These are phyloP conservation scores for Diaporthe velutina DNA, from an alignment of 2,329 filamentous ascomycete species.

Conservation along the genomic window DNA sequence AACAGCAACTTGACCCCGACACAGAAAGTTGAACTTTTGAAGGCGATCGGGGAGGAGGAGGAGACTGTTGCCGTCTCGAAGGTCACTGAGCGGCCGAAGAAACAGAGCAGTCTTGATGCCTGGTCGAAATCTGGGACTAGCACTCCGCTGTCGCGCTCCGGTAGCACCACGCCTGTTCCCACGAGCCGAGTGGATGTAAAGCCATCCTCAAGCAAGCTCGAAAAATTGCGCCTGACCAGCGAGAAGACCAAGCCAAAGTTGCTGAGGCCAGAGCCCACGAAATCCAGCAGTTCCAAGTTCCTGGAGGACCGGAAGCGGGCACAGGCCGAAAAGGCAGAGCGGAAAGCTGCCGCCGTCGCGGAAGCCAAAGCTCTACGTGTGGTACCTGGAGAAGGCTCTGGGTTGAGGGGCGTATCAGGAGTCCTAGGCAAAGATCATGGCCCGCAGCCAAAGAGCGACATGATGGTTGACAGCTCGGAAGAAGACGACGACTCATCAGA, in stretches of 20 bases:
- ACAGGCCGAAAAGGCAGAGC: constrained; percentile 79
- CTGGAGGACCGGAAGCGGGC: constrained; percentile 81
- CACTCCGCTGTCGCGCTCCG: constrained; percentile 41
- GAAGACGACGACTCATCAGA: constrained; percentile 77
- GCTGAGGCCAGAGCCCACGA: constrained; percentile 48
- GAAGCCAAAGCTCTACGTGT: constrained; percentile 73
- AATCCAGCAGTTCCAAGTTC: constrained; percentile 64
- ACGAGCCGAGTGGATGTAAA: constrained; percentile 27
- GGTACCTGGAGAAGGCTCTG: constrained; percentile 79
- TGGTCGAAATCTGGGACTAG: constrained; percentile 67
- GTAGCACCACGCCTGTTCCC: constrained; percentile 44
- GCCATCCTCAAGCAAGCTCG: constrained; percentile 38
- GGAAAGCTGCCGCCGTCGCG: constrained; percentile 79
- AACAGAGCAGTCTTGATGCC: constrained; percentile 71
- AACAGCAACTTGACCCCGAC: constrained; percentile 85
- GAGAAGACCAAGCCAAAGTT: constrained; percentile 52
- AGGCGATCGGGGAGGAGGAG: constrained; percentile 71
- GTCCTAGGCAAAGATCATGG: constrained; percentile 84
- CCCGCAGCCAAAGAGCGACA: constrained; percentile 83
- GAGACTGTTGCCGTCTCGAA: constrained; percentile 65
- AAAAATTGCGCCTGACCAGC: constrained; percentile 43
- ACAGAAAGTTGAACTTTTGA: constrained; percentile 86
- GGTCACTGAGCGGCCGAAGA: constrained; percentile 62
- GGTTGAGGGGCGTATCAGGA: constrained; percentile 76
- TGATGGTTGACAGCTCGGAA: constrained; percentile 87